These are phyloP conservation scores for Cymbopogon flexuosus DNA, from an alignment of 202 grass and related monocot genomes.

Conservation along the genomic window DNA sequence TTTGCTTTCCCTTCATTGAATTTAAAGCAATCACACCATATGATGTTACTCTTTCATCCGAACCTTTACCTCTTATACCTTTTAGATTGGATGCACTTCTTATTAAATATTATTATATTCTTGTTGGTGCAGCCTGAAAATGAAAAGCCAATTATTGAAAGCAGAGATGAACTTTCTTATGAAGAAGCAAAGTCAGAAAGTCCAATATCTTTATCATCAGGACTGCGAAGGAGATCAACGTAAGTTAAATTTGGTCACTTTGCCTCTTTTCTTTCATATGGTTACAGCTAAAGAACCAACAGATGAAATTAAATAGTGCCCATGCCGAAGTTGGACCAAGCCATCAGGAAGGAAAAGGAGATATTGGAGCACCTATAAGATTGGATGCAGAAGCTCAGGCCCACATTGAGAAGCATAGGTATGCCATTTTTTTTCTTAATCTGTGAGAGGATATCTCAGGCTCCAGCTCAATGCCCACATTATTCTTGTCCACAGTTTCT, in stretches of 20 bases:
- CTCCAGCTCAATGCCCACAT: neutral
- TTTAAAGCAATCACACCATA: neutral
- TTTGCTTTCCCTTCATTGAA: neutral
- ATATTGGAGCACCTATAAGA: slow-evolving; percentile 58
- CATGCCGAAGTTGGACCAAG: slow-evolving; percentile 35
- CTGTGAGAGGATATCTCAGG: neutral
- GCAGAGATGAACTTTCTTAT: slow-evolving; percentile 44
- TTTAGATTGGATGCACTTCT: neutral
- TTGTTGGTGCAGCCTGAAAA: slow-evolving; percentile 41
- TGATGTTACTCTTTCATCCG: neutral
- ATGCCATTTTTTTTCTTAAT: neutral
- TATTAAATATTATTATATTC: neutral
- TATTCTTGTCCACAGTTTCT: slow-evolving; percentile 6
- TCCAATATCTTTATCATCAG: slow-evolving; percentile 46
- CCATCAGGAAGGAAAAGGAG: slow-evolving; percentile 41
- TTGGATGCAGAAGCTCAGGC: slow-evolving; percentile 73
- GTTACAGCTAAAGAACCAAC: neutral
- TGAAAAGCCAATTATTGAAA: slow-evolving; percentile 43
- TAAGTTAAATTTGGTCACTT: slow-evolving; percentile 38
- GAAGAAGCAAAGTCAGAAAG: slow-evolving; percentile 40
- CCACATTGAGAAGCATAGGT: slow-evolving; percentile 94
- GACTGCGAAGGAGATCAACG: slow-evolving; percentile 60
- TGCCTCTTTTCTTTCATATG: neutral
- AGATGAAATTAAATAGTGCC: slow-evolving; percentile 38
- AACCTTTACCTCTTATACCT: neutral